phyloP scores from a whole-genome alignment of 2,329 filamentous ascomycete species.

The Talaromyces marneffei region DNA sequence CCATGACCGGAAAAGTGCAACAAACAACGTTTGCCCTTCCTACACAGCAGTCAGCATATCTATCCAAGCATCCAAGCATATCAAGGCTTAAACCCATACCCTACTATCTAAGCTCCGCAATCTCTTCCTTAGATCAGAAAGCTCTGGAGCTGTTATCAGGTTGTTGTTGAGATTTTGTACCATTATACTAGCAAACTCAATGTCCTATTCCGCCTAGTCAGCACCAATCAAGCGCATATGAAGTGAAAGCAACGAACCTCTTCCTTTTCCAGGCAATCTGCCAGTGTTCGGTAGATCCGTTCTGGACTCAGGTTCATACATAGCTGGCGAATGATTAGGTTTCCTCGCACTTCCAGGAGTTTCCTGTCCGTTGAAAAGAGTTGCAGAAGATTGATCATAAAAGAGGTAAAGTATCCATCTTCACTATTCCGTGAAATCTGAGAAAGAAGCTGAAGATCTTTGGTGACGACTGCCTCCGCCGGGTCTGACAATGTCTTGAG shows the following conservation, averaged over 20 bases:
- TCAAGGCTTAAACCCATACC: constrained; percentile 39
- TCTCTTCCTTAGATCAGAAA: constrained; percentile 83
- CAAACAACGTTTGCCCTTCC: constrained; percentile 94
- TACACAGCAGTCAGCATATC: constrained; percentile 30
- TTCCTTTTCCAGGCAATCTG: constrained; percentile 94
- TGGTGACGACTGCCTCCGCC: constrained; percentile 89
- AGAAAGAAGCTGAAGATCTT: constrained; percentile 85
- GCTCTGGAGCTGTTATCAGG: constrained; percentile 90
- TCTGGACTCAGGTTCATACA: constrained; percentile 91
- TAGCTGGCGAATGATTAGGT: constrained; percentile 91
- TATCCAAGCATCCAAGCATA: not conserved
- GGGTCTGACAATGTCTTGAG: constrained; percentile 95
- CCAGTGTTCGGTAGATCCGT: constrained; percentile 89
- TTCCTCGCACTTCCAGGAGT: constrained; percentile 84
- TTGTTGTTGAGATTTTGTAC: constrained; percentile 99
- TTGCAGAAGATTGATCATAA: constrained; percentile 95
- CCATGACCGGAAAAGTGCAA: constrained; percentile 91
- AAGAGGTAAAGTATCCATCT: constrained; percentile 94
- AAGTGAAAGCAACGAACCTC: constrained; percentile 47
- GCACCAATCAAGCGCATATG: not conserved
- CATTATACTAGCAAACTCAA: constrained; percentile 99
- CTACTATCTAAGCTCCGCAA: constrained; percentile 84
- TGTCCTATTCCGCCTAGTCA: constrained; percentile 49
- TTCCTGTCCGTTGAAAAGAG: constrained; percentile 92
- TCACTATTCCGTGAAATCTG: constrained; percentile 96